phyloP scores from a whole-genome alignment of 805 yeast genomes.

The Hanseniaspora nectarophila region DNA sequence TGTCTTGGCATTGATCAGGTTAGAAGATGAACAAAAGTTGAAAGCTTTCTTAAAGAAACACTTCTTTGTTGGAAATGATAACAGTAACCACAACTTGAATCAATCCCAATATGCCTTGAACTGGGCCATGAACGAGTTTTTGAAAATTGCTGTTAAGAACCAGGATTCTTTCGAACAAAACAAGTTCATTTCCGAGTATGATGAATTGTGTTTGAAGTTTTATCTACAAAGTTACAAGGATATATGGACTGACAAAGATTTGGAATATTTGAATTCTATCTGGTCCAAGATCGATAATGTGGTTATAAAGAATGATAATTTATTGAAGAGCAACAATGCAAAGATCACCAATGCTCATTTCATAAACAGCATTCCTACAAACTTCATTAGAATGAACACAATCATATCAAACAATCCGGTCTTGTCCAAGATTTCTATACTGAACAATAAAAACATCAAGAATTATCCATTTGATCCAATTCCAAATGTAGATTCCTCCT shows the following conservation, averaged over 20 bases:
- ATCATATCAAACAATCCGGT: conserved; percentile 5
- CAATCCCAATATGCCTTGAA: conserved; percentile 5
- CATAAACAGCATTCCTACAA: conserved; percentile 37
- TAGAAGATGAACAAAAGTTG: conserved; percentile 3
- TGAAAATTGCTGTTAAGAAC: background rate
- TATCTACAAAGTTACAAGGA: conserved; percentile 7
- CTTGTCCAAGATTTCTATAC: background rate
- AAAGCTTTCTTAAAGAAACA: conserved; percentile 5
- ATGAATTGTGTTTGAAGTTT: background rate
- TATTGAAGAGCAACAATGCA: background rate
- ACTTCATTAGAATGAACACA: conserved; percentile 49
- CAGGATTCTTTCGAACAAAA: background rate
- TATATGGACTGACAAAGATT: background rate
- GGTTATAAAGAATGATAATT: background rate
- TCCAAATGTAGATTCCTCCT: background rate
- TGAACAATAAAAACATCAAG: background rate
- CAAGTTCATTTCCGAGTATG: background rate
- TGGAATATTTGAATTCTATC: background rate
- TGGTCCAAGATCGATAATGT: conserved; percentile 1
- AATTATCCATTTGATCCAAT: conserved; percentile 6
- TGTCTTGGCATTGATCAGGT: background rate
- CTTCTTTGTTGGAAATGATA: conserved; percentile 7
- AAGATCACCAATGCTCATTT: conserved; percentile 20
- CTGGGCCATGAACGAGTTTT: conserved; percentile 6
- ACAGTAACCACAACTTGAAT: background rate